Evolutionary conservation across 768 basidiomycete species (phyloP).

Genomic region (Filobasidium wieringae): DNA sequence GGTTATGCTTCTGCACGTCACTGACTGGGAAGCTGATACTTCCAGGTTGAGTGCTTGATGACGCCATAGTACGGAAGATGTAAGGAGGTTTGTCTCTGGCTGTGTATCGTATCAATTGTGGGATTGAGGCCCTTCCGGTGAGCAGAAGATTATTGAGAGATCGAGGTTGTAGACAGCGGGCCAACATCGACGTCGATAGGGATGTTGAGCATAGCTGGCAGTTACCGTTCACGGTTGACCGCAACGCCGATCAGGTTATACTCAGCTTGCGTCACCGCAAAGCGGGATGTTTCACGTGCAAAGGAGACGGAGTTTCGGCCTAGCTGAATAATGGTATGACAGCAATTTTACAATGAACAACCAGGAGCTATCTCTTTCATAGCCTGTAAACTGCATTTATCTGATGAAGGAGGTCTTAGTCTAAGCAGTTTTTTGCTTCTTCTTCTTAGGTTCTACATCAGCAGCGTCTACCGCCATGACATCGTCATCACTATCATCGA

Average conservation of each 20-base stretch:
- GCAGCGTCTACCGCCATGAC: constrained; percentile 28
- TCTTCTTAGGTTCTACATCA: constrained; percentile 23
- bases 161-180: background rate
- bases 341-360: background rate
- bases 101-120: too few relatives aligned
- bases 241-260: too few relatives aligned
- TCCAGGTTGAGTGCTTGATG: background rate
- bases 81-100: background rate
- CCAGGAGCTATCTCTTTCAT: too few relatives aligned
- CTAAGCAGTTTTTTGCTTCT: constrained; percentile 26
- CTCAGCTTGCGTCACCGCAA: too few relatives aligned
- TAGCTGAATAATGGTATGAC: background rate
- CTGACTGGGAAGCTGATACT: constrained; percentile 2
- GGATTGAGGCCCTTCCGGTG: too few relatives aligned
- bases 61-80: background rate
- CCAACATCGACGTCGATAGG: background rate
- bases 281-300: too few relatives aligned
- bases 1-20: background rate
- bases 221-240: too few relatives aligned
- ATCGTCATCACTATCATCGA: constrained; percentile 20
- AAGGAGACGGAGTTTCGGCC: too few relatives aligned
- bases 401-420: background rate
- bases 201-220: too few relatives aligned
- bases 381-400: too few relatives aligned
- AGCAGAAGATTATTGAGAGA: background rate